Base-by-base conservation (phyloP, 2,329 filamentous ascomycete species). In the Dactylonectria estremocensis region DNA sequence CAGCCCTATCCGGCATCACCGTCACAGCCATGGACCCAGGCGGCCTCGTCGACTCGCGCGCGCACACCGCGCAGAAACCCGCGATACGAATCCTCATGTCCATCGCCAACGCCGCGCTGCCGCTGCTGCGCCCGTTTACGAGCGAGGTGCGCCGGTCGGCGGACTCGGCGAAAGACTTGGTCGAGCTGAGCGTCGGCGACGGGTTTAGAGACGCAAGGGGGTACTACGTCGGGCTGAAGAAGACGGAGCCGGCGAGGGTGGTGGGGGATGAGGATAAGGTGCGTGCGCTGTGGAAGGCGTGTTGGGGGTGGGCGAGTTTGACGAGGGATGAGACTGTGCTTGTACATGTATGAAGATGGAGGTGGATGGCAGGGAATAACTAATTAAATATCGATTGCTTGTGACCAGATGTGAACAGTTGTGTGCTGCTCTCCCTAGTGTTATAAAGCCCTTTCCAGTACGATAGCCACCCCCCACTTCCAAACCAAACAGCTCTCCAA, bases 11-110 rank as follows among this genome's bases (percentile, higher is more conserved):
- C 13, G 16, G 67, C 1, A 75, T 76, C 3, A 72, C 69, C 24
- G 74, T 61, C 3, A 64, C 60, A 16, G 69, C 73, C 4, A 70
- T 76, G 62, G 74, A 77, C 3, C 74, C 74, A 2, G 64, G 73
- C 11, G 68, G 71, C 1, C 61, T 76, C 11, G 55, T 73, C 5
- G 74, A 76, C 33, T 76, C 74, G 0, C 66, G 74, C 2, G 72
- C 67, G 0, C 67, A 74, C 35, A 31, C 18, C 3, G 43, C 66
- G 0, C 73, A 74, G 16, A 75, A 58, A 13, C 53, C 54, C 1
- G 3, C 13, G 0, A 22, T 72, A 2, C 43, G 66, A 8, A 7
- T 49, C 1, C n/a, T 57, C 0, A 68, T 75, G 7, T 14, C 46
- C 0, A 8, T 64, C 0, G 16, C 64, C 0, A 43, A 45, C 1